Percentiles rank a stretch among this genome's conserved stretches.
Conservation (phyloP, 441 rosid genomes). For the Arabidopsis lyrata region DNA sequence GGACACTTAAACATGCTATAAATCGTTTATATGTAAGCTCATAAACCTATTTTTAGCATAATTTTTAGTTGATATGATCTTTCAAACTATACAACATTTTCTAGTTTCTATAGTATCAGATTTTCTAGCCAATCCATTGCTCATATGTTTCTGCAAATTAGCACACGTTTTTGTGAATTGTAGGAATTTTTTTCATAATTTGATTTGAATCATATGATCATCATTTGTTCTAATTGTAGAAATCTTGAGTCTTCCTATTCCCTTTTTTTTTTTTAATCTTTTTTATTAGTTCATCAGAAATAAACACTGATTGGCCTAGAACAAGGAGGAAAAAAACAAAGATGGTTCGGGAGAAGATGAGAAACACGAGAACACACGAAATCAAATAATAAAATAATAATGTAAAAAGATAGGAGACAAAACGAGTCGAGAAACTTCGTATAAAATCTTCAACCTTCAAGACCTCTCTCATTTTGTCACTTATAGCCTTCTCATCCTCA, state of each 20-base stretch:
- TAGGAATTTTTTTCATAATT: not conserved
- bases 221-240: no score
- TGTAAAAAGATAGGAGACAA: not conserved
- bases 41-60: no score
- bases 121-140: no score
- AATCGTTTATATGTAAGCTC: no score
- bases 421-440: constrained; percentile 40
- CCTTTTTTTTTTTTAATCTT: not conserved
- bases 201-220: not conserved
- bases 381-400: not conserved
- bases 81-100: not conserved
- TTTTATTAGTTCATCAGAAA: not conserved
- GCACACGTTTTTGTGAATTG: not conserved
- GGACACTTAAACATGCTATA: no score
- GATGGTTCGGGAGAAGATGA: constrained; percentile 38
- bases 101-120: no score
- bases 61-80: not conserved
- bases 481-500: constrained; percentile 3
- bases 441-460: constrained; percentile 47
- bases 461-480: constrained; percentile 45
- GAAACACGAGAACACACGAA: constrained; percentile 4
- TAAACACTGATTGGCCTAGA: not conserved
- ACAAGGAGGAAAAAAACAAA: not conserved
- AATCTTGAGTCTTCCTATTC: no score
- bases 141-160: not conserved